Percentiles rank a stretch among this genome's conserved stretches.
Conservation (phyloP, 768 basidiomycete genomes). For the Aureoboletus auriporus region DNA sequence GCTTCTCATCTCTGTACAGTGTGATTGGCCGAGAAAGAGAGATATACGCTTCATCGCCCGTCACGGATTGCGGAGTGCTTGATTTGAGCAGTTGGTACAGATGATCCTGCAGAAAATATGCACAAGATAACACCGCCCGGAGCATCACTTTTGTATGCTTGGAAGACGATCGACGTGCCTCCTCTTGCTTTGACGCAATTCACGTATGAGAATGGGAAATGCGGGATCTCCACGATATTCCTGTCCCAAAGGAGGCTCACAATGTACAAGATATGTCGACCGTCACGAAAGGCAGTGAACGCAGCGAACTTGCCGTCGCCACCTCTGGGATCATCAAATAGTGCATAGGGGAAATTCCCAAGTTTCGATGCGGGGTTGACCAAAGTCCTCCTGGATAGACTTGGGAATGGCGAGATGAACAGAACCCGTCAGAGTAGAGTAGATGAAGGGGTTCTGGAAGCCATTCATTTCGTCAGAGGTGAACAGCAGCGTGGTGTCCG, state of each 20-base stretch:
- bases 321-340: slow-evolving; percentile 13
- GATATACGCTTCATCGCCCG: neutral
- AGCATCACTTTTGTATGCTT: neutral
- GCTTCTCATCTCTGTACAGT: slow-evolving; percentile 12
- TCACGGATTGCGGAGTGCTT: slow-evolving; percentile 7
- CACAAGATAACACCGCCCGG: slow-evolving; percentile 11
- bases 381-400: slow-evolving; percentile 22
- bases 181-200: slow-evolving; percentile 6
- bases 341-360: slow-evolving; percentile 15
- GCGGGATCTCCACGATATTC: neutral
- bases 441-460: slow-evolving; percentile 47
- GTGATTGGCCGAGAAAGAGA: slow-evolving; percentile 9
- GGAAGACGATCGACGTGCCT: slow-evolving; percentile 10
- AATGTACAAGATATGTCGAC: slow-evolving; percentile 30
- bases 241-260: slow-evolving; percentile 17
- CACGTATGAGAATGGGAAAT: slow-evolving; percentile 10
- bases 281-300: slow-evolving; percentile 30
- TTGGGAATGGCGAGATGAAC: slow-evolving; percentile 24
- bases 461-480: slow-evolving; percentile 53
- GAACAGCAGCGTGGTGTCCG: slow-evolving; percentile 51
- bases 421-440: slow-evolving; percentile 23
- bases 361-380: slow-evolving; percentile 14
- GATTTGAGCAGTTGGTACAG: slow-evolving; percentile 6
- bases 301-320: slow-evolving; percentile 13
- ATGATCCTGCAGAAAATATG: slow-evolving; percentile 10